Evolutionary conservation across 441 rosid genomes (phyloP), one percentile per base, ranked within the genome.

Genomic region (Syzygium malaccense): DNA sequence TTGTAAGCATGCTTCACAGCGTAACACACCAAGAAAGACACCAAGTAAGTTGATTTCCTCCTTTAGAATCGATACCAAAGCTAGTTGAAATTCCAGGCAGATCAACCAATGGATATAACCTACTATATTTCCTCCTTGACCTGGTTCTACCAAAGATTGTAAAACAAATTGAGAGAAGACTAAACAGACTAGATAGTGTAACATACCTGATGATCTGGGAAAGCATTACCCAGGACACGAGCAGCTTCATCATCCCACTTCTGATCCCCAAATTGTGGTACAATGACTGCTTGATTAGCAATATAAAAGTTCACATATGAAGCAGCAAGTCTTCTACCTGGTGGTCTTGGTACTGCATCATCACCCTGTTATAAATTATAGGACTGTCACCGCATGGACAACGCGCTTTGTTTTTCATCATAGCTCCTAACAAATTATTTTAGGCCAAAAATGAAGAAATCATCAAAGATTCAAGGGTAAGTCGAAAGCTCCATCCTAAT

Each of bases 281-380:
- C 88, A 48, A 98, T 95, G 87, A 98, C 92, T 86, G 94, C 98
- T 90, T 98, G 97, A 89, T 96, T 97, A 23, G 94, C 96, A 45
- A 98, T 95, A 86, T 98, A 98, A 92, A 98, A 98, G 89, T 96
- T 98, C 87, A 93, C 94, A 71, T 96, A 98, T 5, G 99, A 96
- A 57, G 97, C 96, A 87, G 99, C 99, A 26, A 98, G 97, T 94
- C 99, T 95, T 83, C 97, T 96, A 19, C 95, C 96, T 8, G 98
- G 87, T 68, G 87, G 90, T 91, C 99, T 94, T 33, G 97, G 91
- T 92, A 92, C 95, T 49, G 94, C 98, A 41, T 96, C 96, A 87
- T 94, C 94, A 55, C 92, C 97, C 98, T 96, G 96, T 86, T 14
- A 53, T 60, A 86, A 86, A 89, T 66, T 86, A 88, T 30, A 54